Percentiles rank a stretch among this genome's conserved stretches.
Conservation (phyloP, 257 asterid genomes). For the Jacaranda copaia region DNA sequence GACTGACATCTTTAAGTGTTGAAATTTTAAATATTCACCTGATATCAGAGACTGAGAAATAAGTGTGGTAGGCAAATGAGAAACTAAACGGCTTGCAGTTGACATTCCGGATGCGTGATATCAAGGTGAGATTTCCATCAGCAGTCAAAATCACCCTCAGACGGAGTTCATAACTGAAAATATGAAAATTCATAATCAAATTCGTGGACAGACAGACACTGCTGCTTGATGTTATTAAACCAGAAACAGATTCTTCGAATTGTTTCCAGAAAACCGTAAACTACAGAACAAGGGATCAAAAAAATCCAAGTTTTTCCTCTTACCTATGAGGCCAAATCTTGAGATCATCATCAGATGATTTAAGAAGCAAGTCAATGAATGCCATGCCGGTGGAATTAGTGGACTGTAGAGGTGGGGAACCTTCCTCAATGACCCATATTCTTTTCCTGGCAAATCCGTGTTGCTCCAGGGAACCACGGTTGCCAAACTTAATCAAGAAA, state of each 20-base stretch:
- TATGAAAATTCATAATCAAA: background rate
- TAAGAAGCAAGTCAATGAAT: constrained; percentile 63
- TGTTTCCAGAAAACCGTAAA: too few species aligned
- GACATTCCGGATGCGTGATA: constrained; percentile 76
- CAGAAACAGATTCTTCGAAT: background rate
- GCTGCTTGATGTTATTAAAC: background rate
- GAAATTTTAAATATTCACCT: constrained; percentile 49
- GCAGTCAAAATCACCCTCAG: constrained; percentile 66
- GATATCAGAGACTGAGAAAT: constrained; percentile 81
- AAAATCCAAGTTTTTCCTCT: background rate
- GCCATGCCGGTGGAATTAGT: constrained; percentile 55
- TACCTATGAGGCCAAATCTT: constrained; percentile 90
- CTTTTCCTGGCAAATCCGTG: constrained; percentile 88
- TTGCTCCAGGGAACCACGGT: constrained; percentile 78
- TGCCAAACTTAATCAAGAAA: constrained; percentile 63
- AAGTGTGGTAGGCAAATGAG: constrained; percentile 78
- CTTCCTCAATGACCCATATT: constrained; percentile 74
- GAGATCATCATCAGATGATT: constrained; percentile 78
- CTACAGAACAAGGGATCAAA: background rate
- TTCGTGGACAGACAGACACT: constrained; percentile 12
- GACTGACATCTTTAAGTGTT: too few species aligned
- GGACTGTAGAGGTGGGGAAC: constrained; percentile 68
- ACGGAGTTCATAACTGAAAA: constrained; percentile 72
- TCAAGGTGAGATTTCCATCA: constrained; percentile 69
- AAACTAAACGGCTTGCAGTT: constrained; percentile 87